Percentiles rank a stretch among this genome's conserved stretches.
phyloP scores from a whole-genome alignment of 1,284 basidiomycete species.

The Anthracocystis setariae region DNA sequence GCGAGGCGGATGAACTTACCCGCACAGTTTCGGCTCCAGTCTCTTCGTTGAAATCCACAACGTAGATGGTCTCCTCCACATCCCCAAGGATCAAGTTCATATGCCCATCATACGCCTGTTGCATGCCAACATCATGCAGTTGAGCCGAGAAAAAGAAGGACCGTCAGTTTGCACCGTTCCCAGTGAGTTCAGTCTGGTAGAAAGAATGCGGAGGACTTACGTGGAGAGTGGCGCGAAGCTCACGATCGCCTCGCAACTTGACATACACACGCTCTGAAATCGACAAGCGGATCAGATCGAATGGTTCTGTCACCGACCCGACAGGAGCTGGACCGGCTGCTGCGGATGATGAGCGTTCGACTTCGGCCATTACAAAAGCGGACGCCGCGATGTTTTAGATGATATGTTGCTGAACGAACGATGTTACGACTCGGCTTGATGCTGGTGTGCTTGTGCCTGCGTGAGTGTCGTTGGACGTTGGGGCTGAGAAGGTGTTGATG shows the following conservation, averaged over 20 bases:
- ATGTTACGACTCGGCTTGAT: too few relatives aligned
- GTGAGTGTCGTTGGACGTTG: neutral
- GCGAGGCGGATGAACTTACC: conserved; percentile 62
- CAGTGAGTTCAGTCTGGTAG: too few relatives aligned
- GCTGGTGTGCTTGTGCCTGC: too few relatives aligned
- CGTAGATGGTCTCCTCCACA: conserved; percentile 80
- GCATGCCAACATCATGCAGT: too few relatives aligned
- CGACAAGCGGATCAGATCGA: conserved; percentile 94
- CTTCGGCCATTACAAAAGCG: conserved; percentile 20
- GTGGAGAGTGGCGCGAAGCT: conserved; percentile 91
- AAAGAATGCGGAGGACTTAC: conserved; percentile 31
- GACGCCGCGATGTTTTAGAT: neutral
- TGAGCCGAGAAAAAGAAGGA: too few relatives aligned
- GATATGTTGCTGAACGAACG: neutral
- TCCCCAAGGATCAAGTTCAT: conserved; percentile 99
- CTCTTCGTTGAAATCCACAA: conserved; percentile 69
- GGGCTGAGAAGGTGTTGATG: conserved; percentile 1
- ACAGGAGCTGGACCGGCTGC: conserved; percentile 21
- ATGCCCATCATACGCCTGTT: conserved; percentile 90
- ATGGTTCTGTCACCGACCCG: conserved; percentile 81
- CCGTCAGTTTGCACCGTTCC: too few relatives aligned
- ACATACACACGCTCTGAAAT: conserved; percentile 95
- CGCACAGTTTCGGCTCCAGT: conserved; percentile 69
- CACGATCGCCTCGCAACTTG: conserved; percentile 93
- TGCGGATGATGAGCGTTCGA: conserved; percentile 29